These are phyloP conservation scores for Xylaria cubensis DNA, from an alignment of 495 filamentous ascomycete genomes.

Conservation along the genomic window DNA sequence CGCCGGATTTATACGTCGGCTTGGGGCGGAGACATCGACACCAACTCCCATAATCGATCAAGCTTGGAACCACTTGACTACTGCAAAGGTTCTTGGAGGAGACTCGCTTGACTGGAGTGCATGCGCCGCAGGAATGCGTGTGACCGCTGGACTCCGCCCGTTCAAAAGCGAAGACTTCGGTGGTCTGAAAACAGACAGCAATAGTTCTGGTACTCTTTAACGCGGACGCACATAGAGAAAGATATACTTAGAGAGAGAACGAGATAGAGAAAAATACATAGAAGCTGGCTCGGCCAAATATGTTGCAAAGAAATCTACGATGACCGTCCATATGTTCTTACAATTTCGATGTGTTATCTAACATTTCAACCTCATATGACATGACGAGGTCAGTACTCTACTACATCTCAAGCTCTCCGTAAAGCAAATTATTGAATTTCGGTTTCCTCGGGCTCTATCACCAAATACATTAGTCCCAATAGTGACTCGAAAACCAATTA, in stretches of 20 bases:
- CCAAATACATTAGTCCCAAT: too few relatives aligned
- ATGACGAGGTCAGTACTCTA: background rate
- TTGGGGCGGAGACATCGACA: slow-evolving; percentile 17
- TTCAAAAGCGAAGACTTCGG: slow-evolving; percentile 23
- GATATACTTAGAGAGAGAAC: background rate
- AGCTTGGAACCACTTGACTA: slow-evolving; percentile 23
- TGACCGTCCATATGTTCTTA: background rate
- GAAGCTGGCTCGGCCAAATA: background rate
- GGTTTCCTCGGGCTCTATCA: too few relatives aligned
- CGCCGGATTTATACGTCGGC: slow-evolving; percentile 18
- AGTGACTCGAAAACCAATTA: too few relatives aligned
- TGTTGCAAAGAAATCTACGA: background rate
- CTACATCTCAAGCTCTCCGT: too few relatives aligned
- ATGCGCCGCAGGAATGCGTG: slow-evolving; percentile 28
- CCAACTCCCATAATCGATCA: slow-evolving; percentile 28
- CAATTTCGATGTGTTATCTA: background rate
- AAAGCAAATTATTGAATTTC: too few relatives aligned
- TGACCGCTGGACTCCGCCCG: slow-evolving; percentile 22
- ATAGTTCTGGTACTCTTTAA: background rate
- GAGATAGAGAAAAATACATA: background rate
- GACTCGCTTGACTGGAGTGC: slow-evolving; percentile 30
- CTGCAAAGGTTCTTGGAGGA: slow-evolving; percentile 26
- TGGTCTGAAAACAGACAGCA: background rate
- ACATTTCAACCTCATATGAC: background rate
- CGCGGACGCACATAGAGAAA: background rate